Percentiles rank a stretch among this genome's conserved stretches.
phyloP scores from a whole-genome alignment of 768 basidiomycete species.

The Chalciporus piperatus region DNA sequence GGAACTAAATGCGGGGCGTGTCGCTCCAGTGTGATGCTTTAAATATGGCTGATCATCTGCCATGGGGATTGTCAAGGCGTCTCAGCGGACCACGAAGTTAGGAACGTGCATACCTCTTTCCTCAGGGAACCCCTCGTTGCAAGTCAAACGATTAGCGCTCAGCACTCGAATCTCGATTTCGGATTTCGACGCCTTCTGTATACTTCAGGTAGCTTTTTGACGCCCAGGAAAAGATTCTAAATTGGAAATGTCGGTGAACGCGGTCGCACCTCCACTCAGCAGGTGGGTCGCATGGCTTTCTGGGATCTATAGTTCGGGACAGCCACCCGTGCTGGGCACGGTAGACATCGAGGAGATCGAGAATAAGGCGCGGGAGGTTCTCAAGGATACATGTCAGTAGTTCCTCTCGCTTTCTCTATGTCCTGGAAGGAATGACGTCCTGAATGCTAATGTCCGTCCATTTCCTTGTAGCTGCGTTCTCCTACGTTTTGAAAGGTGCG shows the following conservation, averaged over 20 bases:
- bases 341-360: slow-evolving; percentile 64
- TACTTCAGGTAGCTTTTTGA: not conserved
- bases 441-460: not conserved
- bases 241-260: slow-evolving; percentile 17
- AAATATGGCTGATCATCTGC: not conserved
- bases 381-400: slow-evolving; percentile 54
- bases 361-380: slow-evolving; percentile 55
- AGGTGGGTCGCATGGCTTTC: slow-evolving; percentile 22
- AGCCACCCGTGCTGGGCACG: slow-evolving; percentile 45
- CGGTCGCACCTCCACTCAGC: slow-evolving; percentile 18
- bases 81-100: no score
- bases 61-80: no score
- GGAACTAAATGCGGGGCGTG: not conserved
- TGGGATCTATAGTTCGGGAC: slow-evolving; percentile 22
- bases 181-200: no score
- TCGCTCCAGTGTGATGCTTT: not conserved
- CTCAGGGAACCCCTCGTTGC: not conserved
- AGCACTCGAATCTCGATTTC: not conserved
- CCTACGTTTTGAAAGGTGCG: slow-evolving; percentile 69
- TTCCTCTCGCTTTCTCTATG: not conserved
- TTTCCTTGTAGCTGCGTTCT: slow-evolving; percentile 49
- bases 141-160: not conserved
- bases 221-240: not conserved
- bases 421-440: not conserved
- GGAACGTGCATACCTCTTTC: not conserved